Conservation (phyloP, 1,284 basidiomycete species). For the Ustilago lituana region DNA sequence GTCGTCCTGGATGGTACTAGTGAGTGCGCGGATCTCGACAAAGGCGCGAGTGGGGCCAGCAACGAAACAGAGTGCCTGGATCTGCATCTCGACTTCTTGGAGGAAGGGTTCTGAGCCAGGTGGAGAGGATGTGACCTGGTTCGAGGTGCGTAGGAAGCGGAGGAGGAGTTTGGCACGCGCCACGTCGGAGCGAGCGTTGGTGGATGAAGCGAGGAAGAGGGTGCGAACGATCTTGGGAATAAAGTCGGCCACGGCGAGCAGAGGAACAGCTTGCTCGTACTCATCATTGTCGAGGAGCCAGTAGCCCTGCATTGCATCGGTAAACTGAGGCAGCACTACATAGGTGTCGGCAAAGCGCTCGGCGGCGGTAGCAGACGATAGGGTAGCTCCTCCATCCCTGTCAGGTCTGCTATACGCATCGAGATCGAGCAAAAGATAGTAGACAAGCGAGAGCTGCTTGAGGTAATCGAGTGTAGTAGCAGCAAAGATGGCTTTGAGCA, state of each 20-base stretch:
- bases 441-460: conserved; percentile 46
- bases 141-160: conserved; percentile 46
- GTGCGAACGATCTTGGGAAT: conserved; percentile 48
- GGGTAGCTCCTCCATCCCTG: not conserved
- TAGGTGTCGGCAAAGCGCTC: conserved; percentile 44
- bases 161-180: conserved; percentile 42
- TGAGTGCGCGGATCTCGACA: conserved; percentile 33
- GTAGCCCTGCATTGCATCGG: conserved; percentile 50
- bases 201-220: conserved; percentile 21
- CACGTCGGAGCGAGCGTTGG: conserved; percentile 18
- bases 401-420: conserved; percentile 16
- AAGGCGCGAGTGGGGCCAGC: conserved; percentile 34
- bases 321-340: conserved; percentile 42
- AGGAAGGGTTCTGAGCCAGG: conserved; percentile 28
- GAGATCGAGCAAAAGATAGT: conserved; percentile 50
- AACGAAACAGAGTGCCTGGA: conserved; percentile 45
- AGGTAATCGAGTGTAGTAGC: conserved; percentile 42
- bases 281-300: conserved; percentile 52
- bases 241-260: conserved; percentile 43
- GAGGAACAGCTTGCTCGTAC: conserved; percentile 40
- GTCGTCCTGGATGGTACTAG: conserved; percentile 30
- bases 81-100: conserved; percentile 43
- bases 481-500: conserved; percentile 40
- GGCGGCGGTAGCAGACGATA: conserved; percentile 8
- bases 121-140: conserved; percentile 28